These are phyloP conservation scores for Rhizoctonia solani DNA, from an alignment of 1,284 basidiomycete genomes.

Conservation along the genomic window DNA sequence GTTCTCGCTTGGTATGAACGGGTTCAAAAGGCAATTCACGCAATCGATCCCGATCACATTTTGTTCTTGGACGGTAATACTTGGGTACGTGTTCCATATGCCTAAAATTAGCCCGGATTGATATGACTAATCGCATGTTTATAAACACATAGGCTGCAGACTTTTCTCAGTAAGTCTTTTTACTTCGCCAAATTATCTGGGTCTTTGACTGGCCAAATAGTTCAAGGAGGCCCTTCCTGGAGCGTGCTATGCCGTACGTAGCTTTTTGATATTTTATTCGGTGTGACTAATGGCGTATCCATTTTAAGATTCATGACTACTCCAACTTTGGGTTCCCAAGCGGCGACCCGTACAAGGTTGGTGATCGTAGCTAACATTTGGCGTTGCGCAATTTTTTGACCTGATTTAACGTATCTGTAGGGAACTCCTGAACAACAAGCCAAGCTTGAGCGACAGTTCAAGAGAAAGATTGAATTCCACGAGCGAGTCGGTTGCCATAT, in stretches of 20 bases:
- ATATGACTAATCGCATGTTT: background rate
- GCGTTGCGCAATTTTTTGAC: background rate
- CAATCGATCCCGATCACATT: slow-evolving; percentile 66
- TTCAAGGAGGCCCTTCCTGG: slow-evolving; percentile 43
- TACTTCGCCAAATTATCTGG: background rate
- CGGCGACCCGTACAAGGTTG: slow-evolving; percentile 38
- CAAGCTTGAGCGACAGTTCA: slow-evolving; percentile 58
- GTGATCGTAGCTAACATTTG: background rate
- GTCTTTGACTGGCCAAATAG: slow-evolving; percentile 1
- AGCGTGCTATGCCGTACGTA: slow-evolving; percentile 44
- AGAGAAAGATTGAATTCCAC: slow-evolving; percentile 56
- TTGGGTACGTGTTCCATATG: slow-evolving; percentile 10
- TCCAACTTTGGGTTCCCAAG: slow-evolving; percentile 70
- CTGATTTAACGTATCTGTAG: background rate
- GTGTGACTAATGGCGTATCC: background rate
- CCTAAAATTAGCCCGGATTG: background rate
- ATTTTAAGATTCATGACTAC: slow-evolving; percentile 67
- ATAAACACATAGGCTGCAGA: slow-evolving; percentile 51
- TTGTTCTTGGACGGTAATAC: slow-evolving; percentile 74
- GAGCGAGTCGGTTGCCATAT: slow-evolving; percentile 52
- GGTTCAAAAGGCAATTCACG: slow-evolving; percentile 64
- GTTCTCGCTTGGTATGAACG: slow-evolving; percentile 67
- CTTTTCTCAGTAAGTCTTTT: slow-evolving; percentile 57
- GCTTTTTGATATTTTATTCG: background rate
- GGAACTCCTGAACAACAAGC: slow-evolving; percentile 34